A percentile compares a stretch with the other conserved stretches of the same genome.
Evolutionary conservation across 164 flowering plant genomes (phyloP).

Genomic region (Umbellularia californica): DNA sequence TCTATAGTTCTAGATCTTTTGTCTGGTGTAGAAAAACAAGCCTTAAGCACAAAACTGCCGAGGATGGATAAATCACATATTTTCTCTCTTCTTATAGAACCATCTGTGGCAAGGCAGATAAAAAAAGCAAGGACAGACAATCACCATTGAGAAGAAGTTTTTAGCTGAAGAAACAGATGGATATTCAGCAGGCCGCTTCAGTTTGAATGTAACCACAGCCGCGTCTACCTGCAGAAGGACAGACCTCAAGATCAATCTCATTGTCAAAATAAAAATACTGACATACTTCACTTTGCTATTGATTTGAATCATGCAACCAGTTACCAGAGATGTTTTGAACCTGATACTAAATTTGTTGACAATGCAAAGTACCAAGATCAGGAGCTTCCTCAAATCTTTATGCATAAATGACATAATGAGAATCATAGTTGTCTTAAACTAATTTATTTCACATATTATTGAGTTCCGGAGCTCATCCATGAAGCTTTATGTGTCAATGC

Average conservation of each 20-base stretch:
- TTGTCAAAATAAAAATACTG: neutral
- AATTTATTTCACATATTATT: too few species aligned
- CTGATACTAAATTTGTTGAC: neutral
- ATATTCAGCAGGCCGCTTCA: constrained; percentile 66
- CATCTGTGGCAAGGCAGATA: neutral
- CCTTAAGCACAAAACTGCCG: neutral
- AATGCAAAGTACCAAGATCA: neutral
- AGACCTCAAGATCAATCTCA: neutral
- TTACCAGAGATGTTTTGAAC: neutral
- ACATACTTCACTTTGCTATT: neutral
- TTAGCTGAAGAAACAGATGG: constrained; percentile 64
- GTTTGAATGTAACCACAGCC: constrained; percentile 71
- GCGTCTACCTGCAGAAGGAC: constrained; percentile 74
- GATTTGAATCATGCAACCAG: neutral
- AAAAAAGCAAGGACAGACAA: neutral
- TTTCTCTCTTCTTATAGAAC: neutral
- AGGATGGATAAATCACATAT: too few species aligned
- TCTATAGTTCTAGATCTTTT: neutral
- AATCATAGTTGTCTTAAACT: too few species aligned
- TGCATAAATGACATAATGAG: too few species aligned
- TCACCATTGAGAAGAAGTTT: constrained; percentile 87
- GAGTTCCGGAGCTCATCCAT: too few species aligned
- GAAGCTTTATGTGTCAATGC: neutral
- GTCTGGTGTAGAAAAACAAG: neutral
- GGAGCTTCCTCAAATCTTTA: neutral